phyloP scores from a whole-genome alignment of 202 grass and related monocot species.

The Carex sylvatica region DNA sequence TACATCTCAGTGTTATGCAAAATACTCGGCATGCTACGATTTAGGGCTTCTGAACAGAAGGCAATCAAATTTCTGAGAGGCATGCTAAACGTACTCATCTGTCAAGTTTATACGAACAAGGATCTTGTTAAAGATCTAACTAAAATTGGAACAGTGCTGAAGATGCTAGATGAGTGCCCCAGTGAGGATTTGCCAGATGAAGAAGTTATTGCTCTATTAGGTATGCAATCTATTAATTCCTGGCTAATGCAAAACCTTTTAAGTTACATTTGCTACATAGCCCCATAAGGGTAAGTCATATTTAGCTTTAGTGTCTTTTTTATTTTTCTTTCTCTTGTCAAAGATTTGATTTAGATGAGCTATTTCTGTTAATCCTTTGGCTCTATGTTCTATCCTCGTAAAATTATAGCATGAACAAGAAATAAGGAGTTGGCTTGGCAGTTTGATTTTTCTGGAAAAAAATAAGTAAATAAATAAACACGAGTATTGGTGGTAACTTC shows the following conservation, averaged over 20 bases:
- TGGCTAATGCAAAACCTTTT: background rate
- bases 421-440: background rate
- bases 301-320: background rate
- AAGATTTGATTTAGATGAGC: background rate
- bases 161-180: conserved; percentile 53
- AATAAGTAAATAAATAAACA: too few species aligned
- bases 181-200: conserved; percentile 58
- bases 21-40: conserved; percentile 52
- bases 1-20: conserved; percentile 62
- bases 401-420: background rate
- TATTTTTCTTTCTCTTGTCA: background rate
- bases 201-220: conserved; percentile 42
- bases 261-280: background rate
- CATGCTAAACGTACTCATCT: conserved; percentile 43
- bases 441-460: background rate
- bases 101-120: conserved; percentile 46
- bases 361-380: background rate
- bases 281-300: background rate
- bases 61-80: conserved; percentile 85
- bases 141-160: conserved; percentile 64
- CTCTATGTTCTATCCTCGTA: background rate
- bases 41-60: conserved; percentile 68
- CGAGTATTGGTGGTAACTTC: background rate
- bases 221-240: conserved; percentile 32
- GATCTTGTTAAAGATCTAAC: conserved; percentile 69